Percentiles rank a stretch among this genome's conserved stretches.
Conservation (phyloP, 495 filamentous ascomycete genomes). For the Tuber melanosporum region DNA sequence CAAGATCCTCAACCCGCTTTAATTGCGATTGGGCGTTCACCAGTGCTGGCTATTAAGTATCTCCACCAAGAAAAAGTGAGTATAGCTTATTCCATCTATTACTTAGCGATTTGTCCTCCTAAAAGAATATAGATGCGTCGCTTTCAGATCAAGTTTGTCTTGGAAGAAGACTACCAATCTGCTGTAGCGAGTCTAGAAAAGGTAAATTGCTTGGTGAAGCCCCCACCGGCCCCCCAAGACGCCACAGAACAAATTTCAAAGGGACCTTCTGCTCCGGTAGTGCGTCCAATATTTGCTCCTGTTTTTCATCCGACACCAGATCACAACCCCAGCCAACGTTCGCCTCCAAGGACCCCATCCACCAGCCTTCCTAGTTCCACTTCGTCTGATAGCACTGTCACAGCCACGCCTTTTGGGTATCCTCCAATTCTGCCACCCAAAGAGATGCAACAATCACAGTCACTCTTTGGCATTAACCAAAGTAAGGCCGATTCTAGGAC, state of each 20-base stretch:
- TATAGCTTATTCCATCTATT: constrained; percentile 10
- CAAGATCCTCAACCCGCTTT: constrained; percentile 20
- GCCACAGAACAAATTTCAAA: constrained; percentile 13
- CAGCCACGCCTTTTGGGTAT: background rate
- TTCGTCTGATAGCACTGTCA: constrained; percentile 6
- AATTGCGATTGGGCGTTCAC: constrained; percentile 35
- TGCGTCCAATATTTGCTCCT: background rate
- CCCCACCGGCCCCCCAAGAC: constrained; percentile 15
- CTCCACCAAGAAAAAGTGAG: constrained; percentile 38
- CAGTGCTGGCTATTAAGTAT: constrained; percentile 42
- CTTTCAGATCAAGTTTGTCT: constrained; percentile 47
- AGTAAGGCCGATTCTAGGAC: background rate
- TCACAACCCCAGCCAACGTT: constrained; percentile 13
- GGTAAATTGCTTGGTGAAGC: constrained; percentile 41
- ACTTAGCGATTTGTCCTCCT: background rate
- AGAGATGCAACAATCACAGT: background rate
- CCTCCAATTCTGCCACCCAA: background rate
- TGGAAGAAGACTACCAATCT: constrained; percentile 42
- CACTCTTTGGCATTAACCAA: background rate
- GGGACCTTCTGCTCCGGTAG: constrained; percentile 1
- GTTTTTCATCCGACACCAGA: constrained; percentile 2
- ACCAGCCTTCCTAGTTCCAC: constrained; percentile 10
- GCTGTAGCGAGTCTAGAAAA: constrained; percentile 38
- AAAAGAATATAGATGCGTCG: constrained; percentile 43
- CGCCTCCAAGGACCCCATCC: constrained; percentile 24